Percentiles rank a stretch among this genome's conserved stretches.
Evolutionary conservation across 495 filamentous ascomycete genomes (phyloP).

Genomic region (Hyaloscypha finlandica): DNA sequence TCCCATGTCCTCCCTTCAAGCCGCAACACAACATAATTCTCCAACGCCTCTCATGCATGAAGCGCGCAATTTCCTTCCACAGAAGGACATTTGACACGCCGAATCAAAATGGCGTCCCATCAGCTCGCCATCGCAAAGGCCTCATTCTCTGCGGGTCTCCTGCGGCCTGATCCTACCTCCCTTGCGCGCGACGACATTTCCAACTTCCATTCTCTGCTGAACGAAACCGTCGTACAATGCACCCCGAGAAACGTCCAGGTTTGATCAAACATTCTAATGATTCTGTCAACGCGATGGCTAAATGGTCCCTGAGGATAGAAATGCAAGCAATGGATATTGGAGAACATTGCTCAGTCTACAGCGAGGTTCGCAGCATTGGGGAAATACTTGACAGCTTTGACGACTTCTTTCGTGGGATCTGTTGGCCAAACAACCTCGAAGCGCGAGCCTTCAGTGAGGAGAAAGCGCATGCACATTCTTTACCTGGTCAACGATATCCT

Average conservation of each 20-base stretch:
- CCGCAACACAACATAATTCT: not conserved
- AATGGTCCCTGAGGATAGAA: conserved; percentile 61
- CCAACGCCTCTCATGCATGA: not conserved
- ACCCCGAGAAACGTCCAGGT: conserved; percentile 90
- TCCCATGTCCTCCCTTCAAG: not conserved
- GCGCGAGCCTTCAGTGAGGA: conserved; percentile 58
- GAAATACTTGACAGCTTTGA: conserved; percentile 74
- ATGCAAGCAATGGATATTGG: conserved; percentile 84
- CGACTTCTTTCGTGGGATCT: conserved; percentile 54
- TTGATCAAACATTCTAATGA: conserved; percentile 67
- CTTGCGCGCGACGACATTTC: conserved; percentile 73
- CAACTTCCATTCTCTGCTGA: conserved; percentile 67
- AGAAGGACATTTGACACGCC: not conserved
- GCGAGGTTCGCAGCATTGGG: conserved; percentile 66
- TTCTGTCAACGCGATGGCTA: conserved; percentile 56
- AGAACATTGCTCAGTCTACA: conserved; percentile 67
- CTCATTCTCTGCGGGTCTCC: conserved; percentile 71
- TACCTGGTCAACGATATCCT: conserved; percentile 84
- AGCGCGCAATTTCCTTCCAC: not conserved
- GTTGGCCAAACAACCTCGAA: conserved; percentile 23
- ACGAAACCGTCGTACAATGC: conserved; percentile 70
- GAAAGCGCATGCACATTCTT: conserved; percentile 74
- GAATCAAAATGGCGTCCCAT: conserved; percentile 63
- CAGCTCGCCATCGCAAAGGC: conserved; percentile 82
- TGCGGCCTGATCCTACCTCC: conserved; percentile 73